A percentile compares a stretch with the other conserved stretches of the same genome.
phyloP scores from a whole-genome alignment of 1,284 basidiomycete species.

The Omphalotus olearius region DNA sequence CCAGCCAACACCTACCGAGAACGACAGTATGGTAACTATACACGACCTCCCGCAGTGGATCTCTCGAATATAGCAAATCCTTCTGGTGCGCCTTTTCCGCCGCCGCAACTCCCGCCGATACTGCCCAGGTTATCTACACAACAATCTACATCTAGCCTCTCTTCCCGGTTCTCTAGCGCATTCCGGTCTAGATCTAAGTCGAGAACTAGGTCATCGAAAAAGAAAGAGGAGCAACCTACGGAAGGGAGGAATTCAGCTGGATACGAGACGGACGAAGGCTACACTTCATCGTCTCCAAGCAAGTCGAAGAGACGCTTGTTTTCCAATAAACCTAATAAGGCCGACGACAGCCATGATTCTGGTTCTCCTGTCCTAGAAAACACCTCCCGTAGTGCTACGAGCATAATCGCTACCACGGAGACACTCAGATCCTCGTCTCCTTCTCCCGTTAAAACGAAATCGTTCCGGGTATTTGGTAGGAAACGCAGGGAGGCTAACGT shows the following conservation, averaged over 20 bases:
- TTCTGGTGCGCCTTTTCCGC: not conserved
- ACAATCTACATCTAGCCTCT: not conserved
- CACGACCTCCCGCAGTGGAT: not conserved
- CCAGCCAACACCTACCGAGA: no score
- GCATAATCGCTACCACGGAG: no score
- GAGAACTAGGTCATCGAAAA: not conserved
- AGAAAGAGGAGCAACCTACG: not conserved
- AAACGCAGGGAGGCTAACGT: not conserved
- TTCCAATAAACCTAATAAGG: not conserved
- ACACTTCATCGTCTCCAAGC: not conserved
- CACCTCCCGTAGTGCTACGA: no score
- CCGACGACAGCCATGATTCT: no score
- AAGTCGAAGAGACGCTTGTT: constrained; percentile 1
- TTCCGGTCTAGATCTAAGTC: constrained; percentile 9
- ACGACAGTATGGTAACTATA: no score
- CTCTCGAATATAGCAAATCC: not conserved
- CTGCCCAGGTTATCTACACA: no score
- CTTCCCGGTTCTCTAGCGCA: not conserved
- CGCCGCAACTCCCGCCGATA: not conserved
- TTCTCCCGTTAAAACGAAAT: no score
- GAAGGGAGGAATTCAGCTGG: not conserved
- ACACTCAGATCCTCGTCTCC: no score
- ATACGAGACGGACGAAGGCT: not conserved
- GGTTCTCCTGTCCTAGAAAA: not conserved
- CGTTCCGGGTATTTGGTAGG: no score